These are phyloP conservation scores for Pythium apleroticum DNA, from an alignment of 352 stramenopile species.

Conservation along the genomic window DNA sequence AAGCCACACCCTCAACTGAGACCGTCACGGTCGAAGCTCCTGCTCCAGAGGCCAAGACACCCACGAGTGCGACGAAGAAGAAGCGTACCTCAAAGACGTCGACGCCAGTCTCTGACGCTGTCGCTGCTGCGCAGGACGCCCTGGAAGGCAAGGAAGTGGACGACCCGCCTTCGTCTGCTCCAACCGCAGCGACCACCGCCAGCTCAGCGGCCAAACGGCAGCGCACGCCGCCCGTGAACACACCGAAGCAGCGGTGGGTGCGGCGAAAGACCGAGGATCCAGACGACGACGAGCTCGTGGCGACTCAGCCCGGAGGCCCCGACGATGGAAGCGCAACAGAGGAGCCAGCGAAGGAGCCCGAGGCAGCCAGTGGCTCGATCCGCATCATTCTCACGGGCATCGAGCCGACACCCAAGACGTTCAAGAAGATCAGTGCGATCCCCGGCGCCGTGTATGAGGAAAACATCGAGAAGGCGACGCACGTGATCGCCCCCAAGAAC, in stretches of 20 bases:
- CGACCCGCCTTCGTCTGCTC: not conserved
- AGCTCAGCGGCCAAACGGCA: slow-evolving; percentile 10
- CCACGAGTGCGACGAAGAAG: slow-evolving; percentile 4
- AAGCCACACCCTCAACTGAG: not conserved
- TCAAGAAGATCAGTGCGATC: slow-evolving; percentile 48
- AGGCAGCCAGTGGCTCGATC: slow-evolving; percentile 25
- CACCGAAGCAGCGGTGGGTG: slow-evolving; percentile 25
- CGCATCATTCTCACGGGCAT: slow-evolving; percentile 51
- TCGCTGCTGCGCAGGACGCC: not conserved
- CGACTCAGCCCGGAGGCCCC: slow-evolving; percentile 17
- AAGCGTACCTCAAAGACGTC: not conserved
- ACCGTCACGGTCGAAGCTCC: too few relatives aligned
- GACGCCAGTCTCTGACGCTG: not conserved
- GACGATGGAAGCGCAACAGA: slow-evolving; percentile 13
- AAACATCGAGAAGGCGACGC: slow-evolving; percentile 42
- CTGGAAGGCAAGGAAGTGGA: not conserved
- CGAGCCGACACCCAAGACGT: slow-evolving; percentile 34
- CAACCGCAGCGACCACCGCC: slow-evolving; percentile 5
- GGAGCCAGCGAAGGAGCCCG: slow-evolving; percentile 29
- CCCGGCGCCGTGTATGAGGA: slow-evolving; percentile 41
- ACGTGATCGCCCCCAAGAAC: slow-evolving; percentile 44
- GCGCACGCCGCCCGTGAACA: slow-evolving; percentile 19
- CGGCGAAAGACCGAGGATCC: slow-evolving; percentile 18
- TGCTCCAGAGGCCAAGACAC: too few relatives aligned
- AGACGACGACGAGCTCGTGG: slow-evolving; percentile 9